Percentiles rank a stretch among this genome's conserved stretches.
Conservation (phyloP, 2,329 filamentous ascomycete genomes). For the Penicillium brasilianum region DNA sequence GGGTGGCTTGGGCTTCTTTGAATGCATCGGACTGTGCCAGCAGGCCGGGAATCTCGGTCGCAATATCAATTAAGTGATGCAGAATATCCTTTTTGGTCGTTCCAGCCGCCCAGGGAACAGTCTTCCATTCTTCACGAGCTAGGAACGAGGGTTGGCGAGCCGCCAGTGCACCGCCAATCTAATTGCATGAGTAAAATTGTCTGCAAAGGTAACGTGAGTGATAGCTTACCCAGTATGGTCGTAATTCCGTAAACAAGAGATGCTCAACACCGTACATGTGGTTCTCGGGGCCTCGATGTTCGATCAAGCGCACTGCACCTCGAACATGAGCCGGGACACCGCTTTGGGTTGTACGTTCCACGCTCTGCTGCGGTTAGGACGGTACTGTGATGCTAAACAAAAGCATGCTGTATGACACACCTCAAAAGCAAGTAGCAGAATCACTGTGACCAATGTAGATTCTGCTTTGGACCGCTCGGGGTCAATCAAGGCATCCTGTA, state of each 20-base stretch:
- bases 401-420: slow-evolving; percentile 15
- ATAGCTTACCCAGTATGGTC: slow-evolving; percentile 46
- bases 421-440: slow-evolving; percentile 46
- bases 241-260: slow-evolving; percentile 44
- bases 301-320: slow-evolving; percentile 44
- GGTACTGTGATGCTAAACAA: neutral
- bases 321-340: slow-evolving; percentile 41
- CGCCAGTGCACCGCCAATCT: slow-evolving; percentile 41
- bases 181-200: slow-evolving; percentile 5
- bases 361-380: slow-evolving; percentile 33
- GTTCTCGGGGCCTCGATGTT: slow-evolving; percentile 47
- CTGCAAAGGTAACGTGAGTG: neutral
- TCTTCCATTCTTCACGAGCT: slow-evolving; percentile 46
- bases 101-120: slow-evolving; percentile 44
- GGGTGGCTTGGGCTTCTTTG: slow-evolving; percentile 28
- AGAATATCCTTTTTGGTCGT: slow-evolving; percentile 45
- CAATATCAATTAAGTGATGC: slow-evolving; percentile 45
- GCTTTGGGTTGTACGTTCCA: slow-evolving; percentile 43
- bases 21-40: slow-evolving; percentile 41
- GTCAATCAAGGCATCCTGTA: slow-evolving; percentile 44
- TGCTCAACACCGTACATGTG: slow-evolving; percentile 49
- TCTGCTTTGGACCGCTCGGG: slow-evolving; percentile 45
- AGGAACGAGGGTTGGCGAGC: slow-evolving; percentile 43
- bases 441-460: slow-evolving; percentile 46
- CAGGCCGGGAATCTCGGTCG: slow-evolving; percentile 41